Evolutionary conservation across 1,284 basidiomycete species (phyloP), one percentile per base, ranked within the genome.

Genomic region (Abortiporus biennis): DNA sequence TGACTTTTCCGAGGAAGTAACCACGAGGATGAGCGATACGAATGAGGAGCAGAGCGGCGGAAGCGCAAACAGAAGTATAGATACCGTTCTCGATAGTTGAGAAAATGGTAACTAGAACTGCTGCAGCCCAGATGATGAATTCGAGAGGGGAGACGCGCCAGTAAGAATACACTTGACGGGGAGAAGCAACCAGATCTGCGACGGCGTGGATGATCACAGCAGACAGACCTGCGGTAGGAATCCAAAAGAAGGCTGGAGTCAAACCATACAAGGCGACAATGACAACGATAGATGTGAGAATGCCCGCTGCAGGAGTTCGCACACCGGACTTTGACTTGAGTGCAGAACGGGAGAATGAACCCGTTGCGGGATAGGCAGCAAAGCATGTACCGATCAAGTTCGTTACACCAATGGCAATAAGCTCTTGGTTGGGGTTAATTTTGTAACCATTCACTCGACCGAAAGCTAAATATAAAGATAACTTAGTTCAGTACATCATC

Each of bases 141-240:
- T 99, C 95, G 42, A 97, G 66, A 0, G 96, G 95, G 1, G 88
- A 91, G 30, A 97, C 85, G 24, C 89, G 80, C 94, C 94, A 98
- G 75, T 87, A 98, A 17, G 77, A 75, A 65, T 86, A 96, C n/a
- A 88, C 82, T 59, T 94, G 87, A 42, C 77, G 67, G 1, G 93
- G 95, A 1, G 85, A 81, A 9, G 92, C 85, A 43, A 99, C 85
- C 43, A 99, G 76, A 65, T 96, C 92, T 6, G 85, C 86, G 25
- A 99, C 92, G 37, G 92, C 92, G 59, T 96, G 93, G 54, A 98
- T 96, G 63, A 99, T 97, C 53, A 98, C 80, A 19, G 94, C 95
- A 4, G 90, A 85, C 6, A 99, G 78, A 19, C 74, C 78, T 2
- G 85, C 85, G 29, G 53, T 80, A 33, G 87, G 87, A 50, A 92